phyloP scores from a whole-genome alignment of 208 protist species.

The Wallacemonas sp. region DNA sequence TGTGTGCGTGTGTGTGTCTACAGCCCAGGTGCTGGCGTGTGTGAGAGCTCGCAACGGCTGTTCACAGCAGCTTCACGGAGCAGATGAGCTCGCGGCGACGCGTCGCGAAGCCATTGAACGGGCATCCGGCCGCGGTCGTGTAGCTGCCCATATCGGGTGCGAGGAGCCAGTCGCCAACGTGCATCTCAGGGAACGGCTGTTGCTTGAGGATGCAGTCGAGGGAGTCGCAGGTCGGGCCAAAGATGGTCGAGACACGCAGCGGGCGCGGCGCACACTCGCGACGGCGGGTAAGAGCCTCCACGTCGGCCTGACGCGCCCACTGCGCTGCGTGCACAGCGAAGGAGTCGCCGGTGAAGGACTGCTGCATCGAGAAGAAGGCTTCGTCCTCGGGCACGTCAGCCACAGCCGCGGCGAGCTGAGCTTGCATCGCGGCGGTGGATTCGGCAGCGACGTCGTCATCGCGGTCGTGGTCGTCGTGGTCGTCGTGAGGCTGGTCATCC shows the following conservation, averaged over 20 bases:
- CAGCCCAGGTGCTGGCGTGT: too few species aligned
- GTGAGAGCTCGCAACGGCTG: too few species aligned
- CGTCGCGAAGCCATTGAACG: conserved; percentile 87
- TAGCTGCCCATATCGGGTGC: conserved; percentile 86
- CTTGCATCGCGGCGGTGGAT: neutral
- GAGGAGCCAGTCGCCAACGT: conserved; percentile 83
- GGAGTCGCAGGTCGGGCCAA: conserved; percentile 87
- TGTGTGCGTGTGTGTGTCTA: neutral
- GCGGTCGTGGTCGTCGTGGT: too few species aligned
- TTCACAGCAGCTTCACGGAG: conserved; percentile 28
- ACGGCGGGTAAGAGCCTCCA: conserved; percentile 20
- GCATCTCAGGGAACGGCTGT: conserved; percentile 69
- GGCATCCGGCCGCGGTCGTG: conserved; percentile 65
- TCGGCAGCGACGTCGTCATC: too few species aligned
- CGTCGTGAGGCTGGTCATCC: neutral
- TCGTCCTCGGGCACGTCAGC: conserved; percentile 7
- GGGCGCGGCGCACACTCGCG: conserved; percentile 23
- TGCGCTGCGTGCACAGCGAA: conserved; percentile 14
- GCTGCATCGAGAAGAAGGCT: conserved; percentile 1
- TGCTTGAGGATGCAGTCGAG: conserved; percentile 79
- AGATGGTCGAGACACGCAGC: conserved; percentile 66
- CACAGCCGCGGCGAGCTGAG: conserved; percentile 8
- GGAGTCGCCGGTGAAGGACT: conserved; percentile 18
- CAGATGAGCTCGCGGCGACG: conserved; percentile 45
- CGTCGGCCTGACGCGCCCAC: conserved; percentile 3